These are phyloP conservation scores for Termitomyces bulborhizus DNA, from an alignment of 768 basidiomycete species.

Conservation along the genomic window DNA sequence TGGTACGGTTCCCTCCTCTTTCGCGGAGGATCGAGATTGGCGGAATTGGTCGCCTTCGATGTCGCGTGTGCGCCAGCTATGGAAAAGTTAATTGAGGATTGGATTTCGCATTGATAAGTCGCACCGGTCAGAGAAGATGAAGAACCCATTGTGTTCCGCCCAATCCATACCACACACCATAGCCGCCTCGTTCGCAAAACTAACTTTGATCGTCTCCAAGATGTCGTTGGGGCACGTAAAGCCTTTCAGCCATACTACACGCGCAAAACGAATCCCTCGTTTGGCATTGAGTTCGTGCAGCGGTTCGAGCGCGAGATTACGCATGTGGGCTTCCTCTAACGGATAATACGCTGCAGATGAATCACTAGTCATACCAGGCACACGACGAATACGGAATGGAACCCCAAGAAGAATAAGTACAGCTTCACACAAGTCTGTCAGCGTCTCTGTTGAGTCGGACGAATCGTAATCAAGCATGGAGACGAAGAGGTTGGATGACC, in stretches of 20 bases:
- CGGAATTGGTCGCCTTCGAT: constrained; percentile 98
- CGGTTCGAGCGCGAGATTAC: constrained; percentile 90
- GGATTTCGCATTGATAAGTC: constrained; percentile 17
- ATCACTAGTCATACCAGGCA: constrained; percentile 89
- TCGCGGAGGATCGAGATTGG: constrained; percentile 90
- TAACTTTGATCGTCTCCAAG: constrained; percentile 90
- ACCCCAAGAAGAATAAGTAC: constrained; percentile 91
- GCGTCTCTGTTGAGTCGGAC: constrained; percentile 89
- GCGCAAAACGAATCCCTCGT: constrained; percentile 75
- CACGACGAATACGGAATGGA: constrained; percentile 87
- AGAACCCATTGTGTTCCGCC: constrained; percentile 96
- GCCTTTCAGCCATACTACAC: constrained; percentile 97
- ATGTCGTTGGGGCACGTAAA: constrained; percentile 99
- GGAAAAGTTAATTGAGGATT: not conserved
- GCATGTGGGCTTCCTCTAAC: constrained; percentile 88
- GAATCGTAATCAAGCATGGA: constrained; percentile 98
- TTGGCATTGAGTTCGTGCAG: constrained; percentile 74
- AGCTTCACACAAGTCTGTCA: constrained; percentile 92
- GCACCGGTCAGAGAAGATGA: constrained; percentile 96
- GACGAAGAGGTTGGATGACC: constrained; percentile 87
- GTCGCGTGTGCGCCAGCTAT: constrained; percentile 94
- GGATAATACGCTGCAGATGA: constrained; percentile 91
- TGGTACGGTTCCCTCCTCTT: constrained; percentile 76
- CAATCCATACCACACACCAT: constrained; percentile 99
- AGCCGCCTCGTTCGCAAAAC: constrained; percentile 85